A percentile compares a stretch with the other conserved stretches of the same genome.
These are phyloP conservation scores for Annulohypoxylon moriforme DNA, from an alignment of 495 filamentous ascomycete genomes.

Conservation along the genomic window DNA sequence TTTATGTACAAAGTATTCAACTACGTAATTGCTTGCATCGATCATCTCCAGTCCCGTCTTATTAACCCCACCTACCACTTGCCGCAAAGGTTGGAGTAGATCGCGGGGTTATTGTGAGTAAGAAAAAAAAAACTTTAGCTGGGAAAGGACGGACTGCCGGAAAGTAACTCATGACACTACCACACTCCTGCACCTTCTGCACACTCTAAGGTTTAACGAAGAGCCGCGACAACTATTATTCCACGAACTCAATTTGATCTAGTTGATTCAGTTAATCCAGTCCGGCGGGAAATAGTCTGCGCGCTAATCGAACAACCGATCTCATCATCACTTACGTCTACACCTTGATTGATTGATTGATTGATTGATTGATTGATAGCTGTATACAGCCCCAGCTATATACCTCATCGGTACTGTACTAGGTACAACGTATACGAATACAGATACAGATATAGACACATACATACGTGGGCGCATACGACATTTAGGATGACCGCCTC, in stretches of 20 bases:
- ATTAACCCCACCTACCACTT: conserved; percentile 34
- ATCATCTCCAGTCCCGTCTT: conserved; percentile 18
- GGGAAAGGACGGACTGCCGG: conserved; percentile 13
- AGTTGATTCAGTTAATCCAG: neutral
- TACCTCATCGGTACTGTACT: neutral
- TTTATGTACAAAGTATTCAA: neutral
- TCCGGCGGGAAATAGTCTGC: conserved; percentile 18
- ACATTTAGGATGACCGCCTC: conserved; percentile 45
- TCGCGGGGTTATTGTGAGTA: conserved; percentile 25
- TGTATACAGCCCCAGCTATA: neutral
- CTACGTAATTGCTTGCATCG: conserved; percentile 35
- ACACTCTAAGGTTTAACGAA: neutral
- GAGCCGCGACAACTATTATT: conserved; percentile 21
- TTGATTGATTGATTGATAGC: neutral
- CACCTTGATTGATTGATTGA: too few species aligned
- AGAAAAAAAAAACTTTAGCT: conserved; percentile 4
- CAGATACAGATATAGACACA: neutral
- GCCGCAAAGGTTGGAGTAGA: conserved; percentile 21
- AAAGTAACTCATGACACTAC: conserved; percentile 33
- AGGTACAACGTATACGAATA: neutral
- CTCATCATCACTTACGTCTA: neutral
- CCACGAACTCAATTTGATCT: neutral
- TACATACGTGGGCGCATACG: neutral
- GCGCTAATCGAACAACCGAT: neutral
- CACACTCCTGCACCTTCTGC: neutral